Conservation (phyloP, 306 rosid species). For the Parietaria judaica region DNA sequence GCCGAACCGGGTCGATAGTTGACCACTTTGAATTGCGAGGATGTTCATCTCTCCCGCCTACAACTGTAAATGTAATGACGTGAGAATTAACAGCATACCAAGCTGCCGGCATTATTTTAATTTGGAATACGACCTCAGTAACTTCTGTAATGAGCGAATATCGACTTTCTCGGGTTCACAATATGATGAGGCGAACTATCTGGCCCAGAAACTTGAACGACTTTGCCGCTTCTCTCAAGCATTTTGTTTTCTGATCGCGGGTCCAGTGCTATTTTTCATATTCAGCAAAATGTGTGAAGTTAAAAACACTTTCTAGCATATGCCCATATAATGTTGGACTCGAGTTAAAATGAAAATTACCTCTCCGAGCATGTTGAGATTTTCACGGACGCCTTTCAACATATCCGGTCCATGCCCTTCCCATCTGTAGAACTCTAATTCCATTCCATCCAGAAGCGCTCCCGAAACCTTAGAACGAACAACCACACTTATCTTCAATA, state of each 20-base stretch:
- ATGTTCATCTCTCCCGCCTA: too few species aligned
- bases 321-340: too few species aligned
- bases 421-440: slow-evolving; percentile 68
- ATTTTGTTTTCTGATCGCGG: slow-evolving; percentile 69
- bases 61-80: too few species aligned
- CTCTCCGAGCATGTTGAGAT: slow-evolving; percentile 77
- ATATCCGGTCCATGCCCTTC: slow-evolving; percentile 51
- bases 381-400: slow-evolving; percentile 64
- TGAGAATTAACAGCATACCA: too few species aligned
- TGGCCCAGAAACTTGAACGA: slow-evolving; percentile 64
- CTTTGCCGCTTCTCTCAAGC: slow-evolving; percentile 74
- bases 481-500: background rate
- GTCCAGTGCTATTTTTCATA: slow-evolving; percentile 60
- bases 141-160: too few species aligned
- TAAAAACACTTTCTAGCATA: background rate
- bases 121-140: too few species aligned
- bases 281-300: background rate
- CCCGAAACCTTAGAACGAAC: slow-evolving; percentile 48
- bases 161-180: slow-evolving; percentile 17
- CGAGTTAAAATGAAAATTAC: slow-evolving; percentile 18
- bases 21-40: too few species aligned
- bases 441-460: slow-evolving; percentile 60
- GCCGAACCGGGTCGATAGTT: too few species aligned
- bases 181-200: slow-evolving; percentile 70
- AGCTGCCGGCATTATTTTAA: too few species aligned